These are phyloP conservation scores for Mortierella alpina DNA, from an alignment of 192 early-diverging fungal genomes.

Conservation along the genomic window DNA sequence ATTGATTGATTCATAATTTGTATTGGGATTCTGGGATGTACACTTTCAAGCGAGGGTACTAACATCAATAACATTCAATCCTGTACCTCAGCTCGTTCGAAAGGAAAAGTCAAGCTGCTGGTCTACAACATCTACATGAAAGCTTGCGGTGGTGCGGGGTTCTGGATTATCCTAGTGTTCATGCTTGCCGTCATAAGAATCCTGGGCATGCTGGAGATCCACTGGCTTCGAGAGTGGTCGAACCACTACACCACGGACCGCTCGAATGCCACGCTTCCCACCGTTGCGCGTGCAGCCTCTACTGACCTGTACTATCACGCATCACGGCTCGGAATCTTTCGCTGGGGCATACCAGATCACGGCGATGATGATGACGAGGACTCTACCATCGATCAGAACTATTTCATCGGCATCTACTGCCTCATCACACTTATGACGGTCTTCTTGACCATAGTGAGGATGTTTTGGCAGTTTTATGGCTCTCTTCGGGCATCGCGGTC, in stretches of 20 bases:
- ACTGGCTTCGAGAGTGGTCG: conserved; percentile 75
- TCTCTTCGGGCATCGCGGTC: conserved; percentile 67
- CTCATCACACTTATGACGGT: conserved; percentile 56
- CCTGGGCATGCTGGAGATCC: conserved; percentile 67
- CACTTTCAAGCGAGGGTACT: not conserved
- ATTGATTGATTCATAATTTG: not conserved
- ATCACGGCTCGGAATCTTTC: not conserved
- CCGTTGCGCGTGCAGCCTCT: not conserved
- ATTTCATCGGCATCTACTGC: conserved; percentile 71
- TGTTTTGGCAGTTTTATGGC: conserved; percentile 59
- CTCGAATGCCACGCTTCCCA: not conserved
- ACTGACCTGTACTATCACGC: not conserved
- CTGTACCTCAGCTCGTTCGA: conserved; percentile 58
- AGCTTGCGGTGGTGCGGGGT: conserved; percentile 67
- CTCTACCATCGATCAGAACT: conserved; percentile 46
- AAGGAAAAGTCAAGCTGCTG: conserved; percentile 79
- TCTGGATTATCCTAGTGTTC: conserved; percentile 68
- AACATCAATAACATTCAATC: not conserved
- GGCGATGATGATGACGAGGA: not conserved
- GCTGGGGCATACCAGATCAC: not conserved
- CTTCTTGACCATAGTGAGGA: conserved; percentile 53
- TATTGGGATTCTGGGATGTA: not conserved
- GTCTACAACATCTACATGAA: conserved; percentile 85
- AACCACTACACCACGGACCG: not conserved
- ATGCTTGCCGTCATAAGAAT: conserved; percentile 56